Evolutionary conservation across 2,329 filamentous ascomycete genomes (phyloP), one percentile per base, ranked within the genome.

Genomic region (Harringtonia lauricola): DNA sequence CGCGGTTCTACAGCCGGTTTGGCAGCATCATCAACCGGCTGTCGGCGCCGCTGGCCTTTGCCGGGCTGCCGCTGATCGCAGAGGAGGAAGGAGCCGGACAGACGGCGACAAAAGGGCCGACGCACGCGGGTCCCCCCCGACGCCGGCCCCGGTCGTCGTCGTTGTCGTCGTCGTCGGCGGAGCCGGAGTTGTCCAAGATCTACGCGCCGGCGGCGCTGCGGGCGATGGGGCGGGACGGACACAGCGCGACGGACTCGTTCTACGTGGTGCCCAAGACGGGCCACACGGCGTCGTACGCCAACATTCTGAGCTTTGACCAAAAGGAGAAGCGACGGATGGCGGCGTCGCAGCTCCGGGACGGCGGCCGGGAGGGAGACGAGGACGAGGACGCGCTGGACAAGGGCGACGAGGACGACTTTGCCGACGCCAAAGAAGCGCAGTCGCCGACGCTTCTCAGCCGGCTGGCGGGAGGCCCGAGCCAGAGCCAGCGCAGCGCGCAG

Each of bases 231-330:
- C 80, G 85, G 44, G 81, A 82, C 26, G 78, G 77, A 1, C 72
- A 80, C 15, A 39, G 41, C 34, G 67, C 75, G 15, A 76, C 72
- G 46, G 84, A 85, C 54, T 92, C 85, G 9, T 98, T 98, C 65
- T 96, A 95, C 59, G 84, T 96, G 1, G 92, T 98, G 1, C 92
- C 90, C 4, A 85, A 86, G 0, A 87, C 85, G 17, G 90, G 92
- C 6, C 88, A 90, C 50, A 95, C 88, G 3, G 83, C 89, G 47
- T 92, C 88, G 0, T 98, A 96, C 57, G 89, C 92, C 36, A 88
- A 84, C 49, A 95, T 98, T 42, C 68, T 95, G 18, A 82, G 70
- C 35, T 81, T 77, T 52, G 78, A 76, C 30, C 74, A 80, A 50
- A 82, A 82, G 54, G 79, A 82, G 57, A 79, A 74, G 57, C 69